These are phyloP conservation scores for Fusarium mangiferae DNA, from an alignment of 2,329 filamentous ascomycete species.

Conservation along the genomic window DNA sequence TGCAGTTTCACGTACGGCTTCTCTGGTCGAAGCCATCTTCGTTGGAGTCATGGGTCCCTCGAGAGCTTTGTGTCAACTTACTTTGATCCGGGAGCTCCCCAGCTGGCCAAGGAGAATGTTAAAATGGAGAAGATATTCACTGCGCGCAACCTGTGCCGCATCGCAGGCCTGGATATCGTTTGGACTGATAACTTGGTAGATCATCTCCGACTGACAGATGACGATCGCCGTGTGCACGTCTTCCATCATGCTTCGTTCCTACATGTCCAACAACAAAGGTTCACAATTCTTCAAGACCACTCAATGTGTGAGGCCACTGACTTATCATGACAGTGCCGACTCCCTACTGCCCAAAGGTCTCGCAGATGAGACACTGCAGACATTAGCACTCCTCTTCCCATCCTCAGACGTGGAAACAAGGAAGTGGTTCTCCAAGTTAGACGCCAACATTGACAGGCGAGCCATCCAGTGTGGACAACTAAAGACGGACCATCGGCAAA, in stretches of 20 bases:
- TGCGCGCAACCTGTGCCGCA: background rate
- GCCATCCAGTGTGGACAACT: background rate
- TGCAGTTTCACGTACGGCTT: background rate
- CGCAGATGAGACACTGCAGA: background rate
- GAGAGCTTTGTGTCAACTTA: background rate
- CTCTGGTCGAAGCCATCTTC: background rate
- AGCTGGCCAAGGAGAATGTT: background rate
- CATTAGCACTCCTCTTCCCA: background rate
- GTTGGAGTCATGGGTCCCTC: background rate
- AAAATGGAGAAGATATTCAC: background rate
- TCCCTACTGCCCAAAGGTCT: background rate
- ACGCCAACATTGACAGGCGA: background rate
- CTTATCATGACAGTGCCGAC: background rate
- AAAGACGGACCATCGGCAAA: background rate
- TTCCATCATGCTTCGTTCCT: background rate
- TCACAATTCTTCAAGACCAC: background rate
- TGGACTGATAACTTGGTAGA: background rate
- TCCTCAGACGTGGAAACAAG: background rate
- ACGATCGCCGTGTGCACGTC: background rate
- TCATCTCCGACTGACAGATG: background rate
- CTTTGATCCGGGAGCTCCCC: background rate
- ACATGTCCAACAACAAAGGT: background rate
- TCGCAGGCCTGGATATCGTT: background rate
- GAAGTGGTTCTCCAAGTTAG: background rate
- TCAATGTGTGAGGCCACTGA: fast-evolving